A percentile compares a stretch with the other conserved stretches of the same genome.
phyloP scores from a whole-genome alignment of 2,329 filamentous ascomycete genomes.

The Phaeosphaeria sp. region DNA sequence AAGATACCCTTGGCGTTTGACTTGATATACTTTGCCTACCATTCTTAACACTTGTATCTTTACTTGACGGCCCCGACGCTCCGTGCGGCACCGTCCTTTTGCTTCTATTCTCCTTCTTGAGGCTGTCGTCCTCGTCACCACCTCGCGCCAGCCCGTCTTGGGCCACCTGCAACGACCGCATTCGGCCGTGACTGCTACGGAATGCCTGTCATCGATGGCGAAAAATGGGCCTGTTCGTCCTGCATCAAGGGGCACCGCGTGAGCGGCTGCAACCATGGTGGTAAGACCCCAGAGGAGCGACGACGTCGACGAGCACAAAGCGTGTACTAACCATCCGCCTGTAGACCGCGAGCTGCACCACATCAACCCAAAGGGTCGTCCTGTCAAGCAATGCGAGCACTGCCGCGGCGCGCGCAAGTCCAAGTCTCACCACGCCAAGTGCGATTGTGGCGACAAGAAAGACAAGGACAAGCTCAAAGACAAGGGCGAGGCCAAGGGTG shows the following conservation, averaged over 20 bases:
- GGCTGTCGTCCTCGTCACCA: conserved; percentile 17
- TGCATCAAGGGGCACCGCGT: conserved; percentile 98
- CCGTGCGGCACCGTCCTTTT: conserved; percentile 23
- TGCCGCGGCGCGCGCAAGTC: conserved; percentile 97
- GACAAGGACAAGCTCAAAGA: conserved; percentile 63
- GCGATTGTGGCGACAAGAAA: conserved; percentile 94
- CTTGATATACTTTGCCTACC: conserved; percentile 24
- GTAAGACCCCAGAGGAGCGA: conserved; percentile 60
- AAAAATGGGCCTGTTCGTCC: conserved; percentile 97
- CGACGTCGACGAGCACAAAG: conserved; percentile 22
- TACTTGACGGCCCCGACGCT: conserved; percentile 18
- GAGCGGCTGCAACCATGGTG: conserved; percentile 95
- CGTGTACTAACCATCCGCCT: conserved; percentile 23
- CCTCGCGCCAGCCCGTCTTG: conserved; percentile 26
- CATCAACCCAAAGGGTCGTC: conserved; percentile 97
- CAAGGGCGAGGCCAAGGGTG: conserved; percentile 51
- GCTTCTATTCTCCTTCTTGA: conserved; percentile 14
- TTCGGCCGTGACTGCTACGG: conserved; percentile 39
- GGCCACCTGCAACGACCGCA: conserved; percentile 43
- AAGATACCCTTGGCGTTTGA: conserved; percentile 45
- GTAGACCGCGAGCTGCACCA: conserved; percentile 89
- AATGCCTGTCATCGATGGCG: conserved; percentile 70
- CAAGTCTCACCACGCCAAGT: conserved; percentile 91
- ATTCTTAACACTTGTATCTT: conserved; percentile 16
- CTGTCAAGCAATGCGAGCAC: conserved; percentile 96